A percentile compares a stretch with the other conserved stretches of the same genome.
These are phyloP conservation scores for Eucalyptus cloeziana DNA, from an alignment of 345 rosid species.

Conservation along the genomic window DNA sequence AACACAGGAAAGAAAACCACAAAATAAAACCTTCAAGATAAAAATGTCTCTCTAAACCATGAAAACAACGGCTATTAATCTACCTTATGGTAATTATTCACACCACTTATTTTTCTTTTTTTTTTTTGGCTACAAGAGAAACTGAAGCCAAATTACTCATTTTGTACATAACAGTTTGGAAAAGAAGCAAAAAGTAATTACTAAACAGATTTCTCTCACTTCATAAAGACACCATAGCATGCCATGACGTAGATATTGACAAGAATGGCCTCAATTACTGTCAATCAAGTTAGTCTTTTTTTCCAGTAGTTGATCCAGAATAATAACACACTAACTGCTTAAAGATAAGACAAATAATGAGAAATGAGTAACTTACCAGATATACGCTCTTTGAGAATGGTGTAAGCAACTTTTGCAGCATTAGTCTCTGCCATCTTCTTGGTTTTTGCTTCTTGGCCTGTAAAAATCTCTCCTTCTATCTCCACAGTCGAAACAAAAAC, in stretches of 20 bases:
- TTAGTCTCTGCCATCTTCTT: slow-evolving; percentile 32
- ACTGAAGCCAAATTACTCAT: neutral
- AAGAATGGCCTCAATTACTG: neutral
- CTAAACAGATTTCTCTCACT: neutral
- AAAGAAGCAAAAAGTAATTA: neutral
- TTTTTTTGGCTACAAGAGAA: neutral
- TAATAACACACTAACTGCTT: neutral
- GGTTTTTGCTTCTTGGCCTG: slow-evolving; percentile 9
- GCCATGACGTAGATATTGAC: neutral
- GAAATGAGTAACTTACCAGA: neutral
- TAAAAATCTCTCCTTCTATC: slow-evolving; percentile 13
- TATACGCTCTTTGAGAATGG: slow-evolving; percentile 8
- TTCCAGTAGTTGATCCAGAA: neutral
- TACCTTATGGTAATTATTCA: neutral
- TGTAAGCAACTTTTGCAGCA: slow-evolving; percentile 31
- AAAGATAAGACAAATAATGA: neutral
- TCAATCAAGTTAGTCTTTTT: neutral
- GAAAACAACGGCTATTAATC: neutral
- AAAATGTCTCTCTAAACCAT: neutral
- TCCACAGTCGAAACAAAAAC: slow-evolving; percentile 19
- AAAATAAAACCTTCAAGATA: neutral
- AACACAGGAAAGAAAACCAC: neutral
- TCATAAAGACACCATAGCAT: neutral
- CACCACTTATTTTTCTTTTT: neutral
- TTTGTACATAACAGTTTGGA: neutral